A percentile compares a stretch with the other conserved stretches of the same genome.
These are phyloP conservation scores for Marasmius sp. DNA, from an alignment of 1,284 basidiomycete genomes.

Conservation along the genomic window DNA sequence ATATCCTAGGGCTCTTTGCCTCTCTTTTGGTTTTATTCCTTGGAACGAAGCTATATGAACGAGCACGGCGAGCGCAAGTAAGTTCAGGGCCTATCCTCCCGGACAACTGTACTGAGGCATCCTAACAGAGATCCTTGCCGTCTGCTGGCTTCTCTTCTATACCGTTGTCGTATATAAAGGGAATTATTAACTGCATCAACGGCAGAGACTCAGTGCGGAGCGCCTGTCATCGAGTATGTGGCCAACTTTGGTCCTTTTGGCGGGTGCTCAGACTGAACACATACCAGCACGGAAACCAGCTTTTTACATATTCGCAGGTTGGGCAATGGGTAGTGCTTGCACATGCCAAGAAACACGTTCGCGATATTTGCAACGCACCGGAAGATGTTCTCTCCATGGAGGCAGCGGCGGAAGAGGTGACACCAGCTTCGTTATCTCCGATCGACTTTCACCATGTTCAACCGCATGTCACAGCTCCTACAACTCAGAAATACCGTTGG, in stretches of 20 bases:
- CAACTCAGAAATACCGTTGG: slow-evolving; percentile 25
- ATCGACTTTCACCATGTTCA: not conserved
- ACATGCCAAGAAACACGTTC: slow-evolving; percentile 21
- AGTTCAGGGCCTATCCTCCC: not conserved
- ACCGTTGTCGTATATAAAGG: slow-evolving; percentile 11
- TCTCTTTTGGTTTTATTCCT: not conserved
- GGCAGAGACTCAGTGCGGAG: slow-evolving; percentile 11
- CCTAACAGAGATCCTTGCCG: slow-evolving; percentile 13
- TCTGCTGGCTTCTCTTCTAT: slow-evolving; percentile 9
- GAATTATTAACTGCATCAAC: slow-evolving; percentile 7
- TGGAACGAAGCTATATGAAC: not conserved
- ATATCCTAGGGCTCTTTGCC: not conserved
- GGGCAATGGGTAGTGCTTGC: slow-evolving; percentile 28
- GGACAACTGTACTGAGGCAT: not conserved
- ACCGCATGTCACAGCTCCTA: slow-evolving; percentile 14
- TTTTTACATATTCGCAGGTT: slow-evolving; percentile 17
- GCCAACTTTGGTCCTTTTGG: not conserved
- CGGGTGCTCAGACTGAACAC: not conserved
- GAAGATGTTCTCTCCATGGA: slow-evolving; percentile 29
- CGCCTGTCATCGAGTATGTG: slow-evolving; percentile 4
- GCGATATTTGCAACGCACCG: slow-evolving; percentile 28
- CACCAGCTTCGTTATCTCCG: not conserved
- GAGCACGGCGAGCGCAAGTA: not conserved
- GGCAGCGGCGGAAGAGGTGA: slow-evolving; percentile 26
- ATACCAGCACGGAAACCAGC: slow-evolving; percentile 10